These are phyloP conservation scores for Acer negundo DNA, from an alignment of 345 rosid genomes.

Conservation along the genomic window DNA sequence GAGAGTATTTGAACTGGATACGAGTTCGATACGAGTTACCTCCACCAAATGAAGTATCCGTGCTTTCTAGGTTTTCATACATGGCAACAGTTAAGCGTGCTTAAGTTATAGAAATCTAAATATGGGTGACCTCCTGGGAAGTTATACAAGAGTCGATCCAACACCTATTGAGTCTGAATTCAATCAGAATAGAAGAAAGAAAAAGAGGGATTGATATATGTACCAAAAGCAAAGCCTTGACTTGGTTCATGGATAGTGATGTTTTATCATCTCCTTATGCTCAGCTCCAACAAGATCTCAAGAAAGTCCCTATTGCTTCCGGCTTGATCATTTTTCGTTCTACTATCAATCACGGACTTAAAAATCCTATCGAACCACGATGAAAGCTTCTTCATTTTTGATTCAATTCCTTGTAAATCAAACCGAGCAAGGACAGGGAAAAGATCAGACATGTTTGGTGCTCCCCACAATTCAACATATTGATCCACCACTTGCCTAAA, in stretches of 20 bases:
- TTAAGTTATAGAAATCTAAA: too few species aligned
- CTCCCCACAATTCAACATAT: constrained; percentile 34
- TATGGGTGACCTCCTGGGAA: too few species aligned
- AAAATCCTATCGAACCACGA: constrained; percentile 34
- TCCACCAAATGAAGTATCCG: too few species aligned
- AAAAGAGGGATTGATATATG: too few species aligned
- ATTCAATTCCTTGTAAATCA: constrained; percentile 60
- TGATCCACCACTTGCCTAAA: constrained; percentile 33
- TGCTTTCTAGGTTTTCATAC: too few species aligned
- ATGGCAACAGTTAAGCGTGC: too few species aligned
- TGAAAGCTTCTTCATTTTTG: constrained; percentile 23
- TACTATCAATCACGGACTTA: constrained; percentile 20
- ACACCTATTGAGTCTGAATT: neutral
- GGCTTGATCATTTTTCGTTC: constrained; percentile 16
- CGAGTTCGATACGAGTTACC: too few species aligned
- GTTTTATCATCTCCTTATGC: too few species aligned
- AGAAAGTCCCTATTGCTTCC: constrained; percentile 30
- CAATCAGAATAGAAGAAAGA: too few species aligned
- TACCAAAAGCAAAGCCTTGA: constrained; percentile 23
- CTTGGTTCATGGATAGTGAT: constrained; percentile 11
- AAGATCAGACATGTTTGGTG: constrained; percentile 55
- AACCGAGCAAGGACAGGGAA: constrained; percentile 50
- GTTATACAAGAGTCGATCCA: too few species aligned
- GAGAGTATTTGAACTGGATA: too few species aligned
- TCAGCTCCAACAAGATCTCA: constrained; percentile 33